These are phyloP conservation scores for Berkeleyomyces rouxiae DNA, from an alignment of 2,329 filamentous ascomycete genomes.

Conservation along the genomic window DNA sequence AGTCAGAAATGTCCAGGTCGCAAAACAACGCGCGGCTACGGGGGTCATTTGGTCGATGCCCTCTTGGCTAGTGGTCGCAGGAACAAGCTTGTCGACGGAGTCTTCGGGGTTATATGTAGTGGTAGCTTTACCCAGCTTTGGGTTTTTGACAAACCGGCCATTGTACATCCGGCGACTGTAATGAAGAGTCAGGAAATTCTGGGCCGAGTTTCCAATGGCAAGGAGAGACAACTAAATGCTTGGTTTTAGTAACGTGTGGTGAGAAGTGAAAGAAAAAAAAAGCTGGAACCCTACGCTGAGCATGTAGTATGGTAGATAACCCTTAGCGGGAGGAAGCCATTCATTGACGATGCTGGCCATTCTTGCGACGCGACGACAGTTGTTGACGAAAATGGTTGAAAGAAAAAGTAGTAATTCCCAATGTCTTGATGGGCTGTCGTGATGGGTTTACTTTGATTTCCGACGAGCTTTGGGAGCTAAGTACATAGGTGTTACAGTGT, in stretches of 20 bases:
- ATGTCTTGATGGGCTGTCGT: background rate
- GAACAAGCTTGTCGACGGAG: conserved; percentile 34
- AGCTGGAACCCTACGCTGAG: conserved; percentile 29
- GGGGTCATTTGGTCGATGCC: conserved; percentile 49
- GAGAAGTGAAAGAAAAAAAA: background rate
- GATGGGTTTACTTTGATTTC: background rate
- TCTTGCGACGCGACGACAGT: background rate
- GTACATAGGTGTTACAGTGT: background rate
- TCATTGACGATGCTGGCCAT: conserved; percentile 29
- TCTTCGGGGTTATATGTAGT: conserved; percentile 33
- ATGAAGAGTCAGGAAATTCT: conserved; percentile 63
- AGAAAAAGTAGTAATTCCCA: background rate
- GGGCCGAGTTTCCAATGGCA: conserved; percentile 69
- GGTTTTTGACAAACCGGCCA: conserved; percentile 40
- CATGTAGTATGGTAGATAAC: conserved; percentile 43
- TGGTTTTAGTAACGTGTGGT: background rate
- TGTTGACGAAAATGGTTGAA: background rate
- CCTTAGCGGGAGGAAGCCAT: conserved; percentile 32
- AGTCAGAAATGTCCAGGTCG: conserved; percentile 72
- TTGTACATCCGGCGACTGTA: conserved; percentile 83
- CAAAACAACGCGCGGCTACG: conserved; percentile 64
- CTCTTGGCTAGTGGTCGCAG: conserved; percentile 27
- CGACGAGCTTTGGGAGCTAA: background rate
- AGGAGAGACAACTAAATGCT: conserved; percentile 57
- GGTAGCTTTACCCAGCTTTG: conserved; percentile 26